Conservation (phyloP, 352 stramenopile genomes). For the Globisporangium cystogenes region DNA sequence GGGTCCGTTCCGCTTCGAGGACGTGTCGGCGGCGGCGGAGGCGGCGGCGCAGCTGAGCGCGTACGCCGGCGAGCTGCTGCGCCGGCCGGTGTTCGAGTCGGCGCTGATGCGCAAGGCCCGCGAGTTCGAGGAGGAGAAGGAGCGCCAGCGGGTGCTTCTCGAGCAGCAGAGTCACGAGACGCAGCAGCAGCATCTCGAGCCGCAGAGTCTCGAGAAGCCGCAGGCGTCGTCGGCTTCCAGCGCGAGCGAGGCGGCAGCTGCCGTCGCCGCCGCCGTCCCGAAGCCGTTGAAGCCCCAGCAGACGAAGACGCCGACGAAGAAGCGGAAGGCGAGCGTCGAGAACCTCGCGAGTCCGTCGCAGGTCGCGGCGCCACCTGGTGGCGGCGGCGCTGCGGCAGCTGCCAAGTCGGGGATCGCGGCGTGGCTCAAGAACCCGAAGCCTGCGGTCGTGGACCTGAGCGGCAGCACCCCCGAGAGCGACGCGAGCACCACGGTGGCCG, state of each 20-base stretch:
- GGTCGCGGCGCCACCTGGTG: background rate
- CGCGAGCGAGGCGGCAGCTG: background rate
- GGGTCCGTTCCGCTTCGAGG: constrained; percentile 37
- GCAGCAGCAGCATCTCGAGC: constrained; percentile 14
- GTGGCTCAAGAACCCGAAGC: constrained; percentile 15
- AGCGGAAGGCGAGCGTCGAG: constrained; percentile 11
- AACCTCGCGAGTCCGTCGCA: constrained; percentile 8
- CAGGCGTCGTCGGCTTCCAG: background rate
- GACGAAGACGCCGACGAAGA: constrained; percentile 8
- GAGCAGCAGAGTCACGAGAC: constrained; percentile 20
- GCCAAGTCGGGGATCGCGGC: constrained; percentile 13
- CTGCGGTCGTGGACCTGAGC: constrained; percentile 12
- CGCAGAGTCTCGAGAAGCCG: constrained; percentile 19
- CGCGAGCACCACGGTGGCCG: background rate
- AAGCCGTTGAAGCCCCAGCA: background rate
- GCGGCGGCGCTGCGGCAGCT: background rate
- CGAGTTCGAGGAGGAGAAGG: constrained; percentile 36
- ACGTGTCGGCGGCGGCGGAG: background rate
- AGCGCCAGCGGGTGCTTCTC: constrained; percentile 20
- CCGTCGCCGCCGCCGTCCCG: background rate
- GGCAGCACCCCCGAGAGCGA: background rate
- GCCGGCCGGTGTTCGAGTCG: constrained; percentile 37
- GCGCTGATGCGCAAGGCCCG: constrained; percentile 37
- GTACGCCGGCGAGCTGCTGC: constrained; percentile 23
- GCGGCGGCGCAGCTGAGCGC: constrained; percentile 12